phyloP scores from a whole-genome alignment of 1,284 basidiomycete species.

The Cryptococcus sp. region DNA sequence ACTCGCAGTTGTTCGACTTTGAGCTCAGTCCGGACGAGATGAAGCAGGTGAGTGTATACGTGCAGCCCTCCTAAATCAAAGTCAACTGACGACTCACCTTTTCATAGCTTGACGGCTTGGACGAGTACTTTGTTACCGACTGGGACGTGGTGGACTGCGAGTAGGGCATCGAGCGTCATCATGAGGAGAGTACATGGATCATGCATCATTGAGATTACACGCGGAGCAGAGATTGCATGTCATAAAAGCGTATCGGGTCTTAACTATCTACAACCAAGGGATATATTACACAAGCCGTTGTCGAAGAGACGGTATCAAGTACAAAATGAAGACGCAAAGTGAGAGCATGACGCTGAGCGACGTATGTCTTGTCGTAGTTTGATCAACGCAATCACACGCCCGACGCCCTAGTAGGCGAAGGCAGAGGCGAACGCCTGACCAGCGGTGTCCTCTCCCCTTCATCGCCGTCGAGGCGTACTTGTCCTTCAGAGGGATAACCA shows the following conservation, averaged over 20 bases:
- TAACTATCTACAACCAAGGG: too few species aligned
- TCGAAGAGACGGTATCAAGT: too few species aligned
- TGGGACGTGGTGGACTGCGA: conserved; percentile 51
- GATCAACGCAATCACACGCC: too few species aligned
- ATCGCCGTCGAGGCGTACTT: not conserved
- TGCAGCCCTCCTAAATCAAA: not conserved
- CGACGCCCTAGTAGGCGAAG: too few species aligned
- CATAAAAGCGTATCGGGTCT: too few species aligned
- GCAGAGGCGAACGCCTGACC: conserved; percentile 1
- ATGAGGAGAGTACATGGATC: not conserved
- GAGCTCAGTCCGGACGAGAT: conserved; percentile 55
- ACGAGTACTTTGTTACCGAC: conserved; percentile 54
- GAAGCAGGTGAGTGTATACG: conserved; percentile 39
- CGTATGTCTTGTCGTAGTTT: too few species aligned
- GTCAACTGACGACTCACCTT: not conserved
- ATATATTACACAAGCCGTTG: too few species aligned
- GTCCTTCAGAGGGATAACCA: not conserved
- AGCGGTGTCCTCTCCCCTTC: conserved; percentile 11
- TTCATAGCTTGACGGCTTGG: conserved; percentile 41
- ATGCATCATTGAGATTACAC: not conserved
- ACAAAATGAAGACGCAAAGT: too few species aligned
- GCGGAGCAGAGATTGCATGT: too few species aligned
- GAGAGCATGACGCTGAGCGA: too few species aligned
- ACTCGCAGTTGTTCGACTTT: conserved; percentile 56
- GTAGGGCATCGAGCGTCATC: conserved; percentile 1